Percentiles rank a stretch among this genome's conserved stretches.
phyloP scores from a whole-genome alignment of 2,329 filamentous ascomycete species.

The Pseudopithomyces chartarum region DNA sequence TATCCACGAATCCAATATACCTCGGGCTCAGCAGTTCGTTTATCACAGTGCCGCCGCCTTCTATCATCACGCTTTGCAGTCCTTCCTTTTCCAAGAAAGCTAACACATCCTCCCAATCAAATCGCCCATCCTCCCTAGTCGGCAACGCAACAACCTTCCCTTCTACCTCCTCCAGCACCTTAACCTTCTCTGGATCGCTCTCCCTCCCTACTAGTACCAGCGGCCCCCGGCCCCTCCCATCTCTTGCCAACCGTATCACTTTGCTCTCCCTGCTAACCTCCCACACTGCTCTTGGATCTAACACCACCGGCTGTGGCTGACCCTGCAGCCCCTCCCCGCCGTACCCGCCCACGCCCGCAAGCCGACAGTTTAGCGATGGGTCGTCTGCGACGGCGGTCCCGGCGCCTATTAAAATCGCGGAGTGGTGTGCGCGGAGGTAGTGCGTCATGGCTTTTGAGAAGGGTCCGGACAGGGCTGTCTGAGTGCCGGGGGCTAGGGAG shows the following conservation, averaged over 20 bases:
- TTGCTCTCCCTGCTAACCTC: constrained; percentile 63
- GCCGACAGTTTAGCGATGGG: constrained; percentile 81
- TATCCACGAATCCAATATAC: constrained; percentile 68
- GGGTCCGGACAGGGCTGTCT: constrained; percentile 81
- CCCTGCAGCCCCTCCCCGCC: constrained; percentile 56
- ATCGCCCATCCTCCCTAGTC: background rate
- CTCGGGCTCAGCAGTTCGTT: constrained; percentile 74
- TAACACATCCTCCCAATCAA: constrained; percentile 67
- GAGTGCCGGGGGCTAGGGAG: constrained; percentile 76
- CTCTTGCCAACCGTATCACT: constrained; percentile 67
- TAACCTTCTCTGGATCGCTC: constrained; percentile 34
- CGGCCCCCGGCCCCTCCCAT: constrained; percentile 72
- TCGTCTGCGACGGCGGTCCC: constrained; percentile 85
- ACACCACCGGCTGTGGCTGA: constrained; percentile 80
- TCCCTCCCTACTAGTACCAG: constrained; percentile 62
- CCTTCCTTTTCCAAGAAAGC: constrained; percentile 61
- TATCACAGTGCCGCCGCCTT: constrained; percentile 83
- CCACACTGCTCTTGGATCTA: constrained; percentile 83
- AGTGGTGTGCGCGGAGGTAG: constrained; percentile 79
- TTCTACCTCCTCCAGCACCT: constrained; percentile 31
- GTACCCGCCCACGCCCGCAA: constrained; percentile 64
- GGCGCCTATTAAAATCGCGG: constrained; percentile 83
- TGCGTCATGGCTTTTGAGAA: constrained; percentile 93
- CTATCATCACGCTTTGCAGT: constrained; percentile 84
- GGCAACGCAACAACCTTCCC: constrained; percentile 29